Base-by-base conservation (phyloP, 805 yeast species). In the Cyberlindnera mississippiensis region DNA sequence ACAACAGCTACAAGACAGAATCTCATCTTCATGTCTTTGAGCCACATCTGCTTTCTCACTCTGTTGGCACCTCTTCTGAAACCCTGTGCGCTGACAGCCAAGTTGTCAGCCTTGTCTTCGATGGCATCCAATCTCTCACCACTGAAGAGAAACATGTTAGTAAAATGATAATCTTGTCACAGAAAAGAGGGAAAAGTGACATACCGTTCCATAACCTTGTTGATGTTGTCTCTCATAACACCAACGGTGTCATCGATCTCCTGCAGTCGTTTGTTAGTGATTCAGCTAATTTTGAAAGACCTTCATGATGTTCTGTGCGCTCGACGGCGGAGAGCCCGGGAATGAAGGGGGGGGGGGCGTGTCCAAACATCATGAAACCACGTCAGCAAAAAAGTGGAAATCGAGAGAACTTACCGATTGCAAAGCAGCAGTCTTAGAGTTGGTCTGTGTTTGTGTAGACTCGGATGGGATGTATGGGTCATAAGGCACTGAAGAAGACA, bases 1-100 rank as follows among this genome's bases (percentile, higher is more conserved):
- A 93, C 81, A 22, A 83, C 85, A 36, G 83, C 79, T 45, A 90
- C 82, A 44, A 86, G 68, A 66, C 98, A 91, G 72, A 90, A 70
- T 66, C 95, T 83, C 91, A 93, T 85, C 72, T 93, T 93, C 78
- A 93, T 76, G 64, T 91, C 96, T 67, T 93, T 91, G 85, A 95
- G 86, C 98, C 98, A 91, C 97, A 91, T 91, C 61, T 90, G 95
- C 66, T 90, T 91, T 68, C 99, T 85, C 36, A 91, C 97, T 56
- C 95, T 82, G 69, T 91, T 91, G 45, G 99, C 98, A 31, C 96
- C 95, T 62, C 96, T 78, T 63, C 95, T 87, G 72, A 93, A 91
- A 28, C 96, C 93, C 55, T 87, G 91, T 9, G 99, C 98, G 35
- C 87, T 78, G 35, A 82, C 87, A 33, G 96, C 96, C 55, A 91